Evolutionary conservation across 768 basidiomycete genomes (phyloP).

Genomic region (Leccinum obscurum): DNA sequence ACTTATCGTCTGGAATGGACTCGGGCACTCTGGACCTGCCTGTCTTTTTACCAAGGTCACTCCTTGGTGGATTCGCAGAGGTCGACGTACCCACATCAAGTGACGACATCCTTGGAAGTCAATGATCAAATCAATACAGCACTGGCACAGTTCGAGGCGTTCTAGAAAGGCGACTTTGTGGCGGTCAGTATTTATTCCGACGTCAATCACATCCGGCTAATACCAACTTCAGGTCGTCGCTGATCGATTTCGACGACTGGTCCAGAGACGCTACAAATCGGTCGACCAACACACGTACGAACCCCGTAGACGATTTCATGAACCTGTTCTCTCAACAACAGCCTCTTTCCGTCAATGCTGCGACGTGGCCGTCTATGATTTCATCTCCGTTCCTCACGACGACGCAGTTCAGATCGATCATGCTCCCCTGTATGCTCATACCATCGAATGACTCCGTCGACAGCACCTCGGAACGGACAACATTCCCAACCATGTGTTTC

Average conservation of each 20-base stretch:
- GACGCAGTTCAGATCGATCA: constrained; percentile 38
- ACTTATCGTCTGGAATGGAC: too few relatives aligned
- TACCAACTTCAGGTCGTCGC: constrained; percentile 40
- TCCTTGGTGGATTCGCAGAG: too few relatives aligned
- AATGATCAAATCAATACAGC: constrained; percentile 98
- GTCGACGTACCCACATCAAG: too few relatives aligned
- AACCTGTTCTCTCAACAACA: constrained; percentile 49
- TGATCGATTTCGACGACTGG: constrained; percentile 79
- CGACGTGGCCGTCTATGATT: constrained; percentile 26
- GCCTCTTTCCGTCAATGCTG: constrained; percentile 26
- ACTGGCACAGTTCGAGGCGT: constrained; percentile 88
- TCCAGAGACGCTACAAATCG: constrained; percentile 16
- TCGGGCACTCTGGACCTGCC: too few relatives aligned
- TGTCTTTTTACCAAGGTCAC: too few relatives aligned
- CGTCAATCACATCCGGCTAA: constrained; percentile 45
- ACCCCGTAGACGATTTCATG: constrained; percentile 56
- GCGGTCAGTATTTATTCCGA: constrained; percentile 67
- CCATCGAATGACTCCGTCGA: constrained; percentile 12
- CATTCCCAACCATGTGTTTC: background rate
- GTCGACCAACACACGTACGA: constrained; percentile 20
- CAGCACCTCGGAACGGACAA: constrained; percentile 11
- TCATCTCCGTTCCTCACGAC: constrained; percentile 18
- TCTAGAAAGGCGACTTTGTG: constrained; percentile 87
- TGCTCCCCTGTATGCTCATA: constrained; percentile 43
- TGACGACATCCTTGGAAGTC: constrained; percentile 64